Percentiles rank a stretch among this genome's conserved stretches.
phyloP scores from a whole-genome alignment of 2,329 filamentous ascomycete genomes.

The Teratosphaeria nubilosa region DNA sequence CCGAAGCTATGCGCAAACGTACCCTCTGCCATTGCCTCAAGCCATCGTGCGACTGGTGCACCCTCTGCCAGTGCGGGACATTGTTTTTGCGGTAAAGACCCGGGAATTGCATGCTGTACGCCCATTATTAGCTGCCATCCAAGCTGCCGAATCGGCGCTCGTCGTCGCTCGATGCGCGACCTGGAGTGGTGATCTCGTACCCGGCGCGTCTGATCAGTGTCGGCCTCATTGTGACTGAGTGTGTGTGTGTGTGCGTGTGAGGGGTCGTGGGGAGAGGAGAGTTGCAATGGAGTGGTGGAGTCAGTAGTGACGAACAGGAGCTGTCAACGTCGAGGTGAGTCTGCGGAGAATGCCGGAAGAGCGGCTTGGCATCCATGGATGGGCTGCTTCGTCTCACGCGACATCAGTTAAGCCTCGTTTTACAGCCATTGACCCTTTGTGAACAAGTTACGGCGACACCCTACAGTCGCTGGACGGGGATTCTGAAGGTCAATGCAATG shows the following conservation, averaged over 20 bases:
- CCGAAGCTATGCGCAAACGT: conserved; percentile 30
- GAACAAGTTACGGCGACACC: background rate
- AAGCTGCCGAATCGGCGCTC: conserved; percentile 1
- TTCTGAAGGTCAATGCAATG: conserved; percentile 18
- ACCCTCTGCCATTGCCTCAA: conserved; percentile 70
- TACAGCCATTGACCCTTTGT: background rate
- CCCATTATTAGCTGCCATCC: background rate
- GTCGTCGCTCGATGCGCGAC: background rate
- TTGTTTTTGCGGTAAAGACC: conserved; percentile 62
- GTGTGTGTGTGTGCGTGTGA: background rate
- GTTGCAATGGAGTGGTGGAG: background rate
- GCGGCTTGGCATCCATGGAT: background rate
- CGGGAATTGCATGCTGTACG: conserved; percentile 16
- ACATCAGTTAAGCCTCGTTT: background rate
- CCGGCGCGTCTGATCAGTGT: conserved; percentile 33
- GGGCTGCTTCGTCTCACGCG: background rate
- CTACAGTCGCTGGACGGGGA: background rate
- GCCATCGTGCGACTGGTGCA: conserved; percentile 65
- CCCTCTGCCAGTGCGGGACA: conserved; percentile 63
- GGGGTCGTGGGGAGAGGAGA: background rate
- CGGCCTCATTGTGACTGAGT: conserved; percentile 14
- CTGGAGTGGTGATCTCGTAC: conserved; percentile 22
- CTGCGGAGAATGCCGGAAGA: conserved; percentile 1
- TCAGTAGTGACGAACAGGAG: background rate
- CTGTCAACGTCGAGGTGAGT: background rate